Base-by-base conservation (phyloP, 1,284 basidiomycete species). In the Phellopilus nigrolimitatus region DNA sequence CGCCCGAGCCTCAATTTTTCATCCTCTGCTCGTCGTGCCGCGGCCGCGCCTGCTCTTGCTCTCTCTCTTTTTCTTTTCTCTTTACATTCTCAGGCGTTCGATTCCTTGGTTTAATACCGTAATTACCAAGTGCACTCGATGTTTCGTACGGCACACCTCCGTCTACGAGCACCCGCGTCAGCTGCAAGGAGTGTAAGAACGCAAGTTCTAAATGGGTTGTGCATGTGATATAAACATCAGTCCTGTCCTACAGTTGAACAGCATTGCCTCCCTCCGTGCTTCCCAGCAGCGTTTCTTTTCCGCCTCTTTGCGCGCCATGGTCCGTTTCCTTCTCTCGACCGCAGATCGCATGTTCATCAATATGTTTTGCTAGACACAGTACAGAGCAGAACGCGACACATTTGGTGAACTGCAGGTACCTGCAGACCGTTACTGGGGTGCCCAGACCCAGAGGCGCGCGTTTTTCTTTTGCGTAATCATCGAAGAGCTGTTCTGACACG, bases 391-490 rank as follows among this genome's bases (percentile, higher is more conserved):
- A 67, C 80, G 73, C 56, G 92, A 95, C 69, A 95, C 93, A 3
- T 95, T 95, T 66, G 92, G 92, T 44, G 89, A 93, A 51, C 81
- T 99, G 50, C 78, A 91, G 63, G 97, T 99, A 42, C 95, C 97
- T 34, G 83, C 88, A 19, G 90, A 98, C 64, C 82, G 88, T 51
- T 98, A 98, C 74, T 99, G 95, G 94, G 97, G 97, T 56, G 95
- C 95, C 15, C 97, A 99, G 73, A 99, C 97, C 28, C 97, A 99
- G 70, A 81, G 97, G 88, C 86, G 59, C 19, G 37, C 15, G 5
- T 8, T 13, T 21, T 19, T 7, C 39, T 12, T 28, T 10, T 19
- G 3, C 21, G 19, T 21, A n/a, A 7, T 25, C 28, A 19, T 39
- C 15, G 30, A 47, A 34, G 24, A 8, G 13, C n/a, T 15, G 41